A percentile compares a stretch with the other conserved stretches of the same genome.
These are phyloP conservation scores for Heliosperma pusillum DNA, from an alignment of 148 eudicot species.

Conservation along the genomic window DNA sequence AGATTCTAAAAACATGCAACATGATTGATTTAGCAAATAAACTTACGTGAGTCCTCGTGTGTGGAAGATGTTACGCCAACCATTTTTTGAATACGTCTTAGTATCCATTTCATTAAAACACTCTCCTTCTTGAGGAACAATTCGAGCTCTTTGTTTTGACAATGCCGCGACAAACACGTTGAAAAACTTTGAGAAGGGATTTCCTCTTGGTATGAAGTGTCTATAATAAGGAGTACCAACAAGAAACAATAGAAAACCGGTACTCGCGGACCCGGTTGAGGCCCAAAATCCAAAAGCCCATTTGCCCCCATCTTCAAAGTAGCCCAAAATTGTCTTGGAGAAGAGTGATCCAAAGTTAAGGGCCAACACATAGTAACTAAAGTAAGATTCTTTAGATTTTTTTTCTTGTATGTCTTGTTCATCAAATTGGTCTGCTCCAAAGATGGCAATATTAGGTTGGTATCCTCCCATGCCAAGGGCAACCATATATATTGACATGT, in stretches of 20 bases:
- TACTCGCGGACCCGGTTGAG: conserved; percentile 45
- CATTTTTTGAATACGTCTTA: conserved; percentile 21
- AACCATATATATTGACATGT: conserved; percentile 54
- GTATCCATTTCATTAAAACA: conserved; percentile 38
- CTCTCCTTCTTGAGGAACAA: conserved; percentile 34
- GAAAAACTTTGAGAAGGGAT: conserved; percentile 52
- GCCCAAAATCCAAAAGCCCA: conserved; percentile 70
- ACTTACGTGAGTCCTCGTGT: no score
- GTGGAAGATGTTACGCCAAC: no score
- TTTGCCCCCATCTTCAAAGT: conserved; percentile 56
- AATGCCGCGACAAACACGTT: conserved; percentile 54
- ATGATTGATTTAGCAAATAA: no score
- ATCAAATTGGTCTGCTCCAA: conserved; percentile 79
- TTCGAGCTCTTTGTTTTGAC: conserved; percentile 37
- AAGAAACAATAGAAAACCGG: conserved; percentile 47
- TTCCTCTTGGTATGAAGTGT: conserved; percentile 51
- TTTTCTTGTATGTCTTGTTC: conserved; percentile 52
- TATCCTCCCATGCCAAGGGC: conserved; percentile 83
- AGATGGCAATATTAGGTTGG: conserved; percentile 76
- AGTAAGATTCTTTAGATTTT: conserved; percentile 54
- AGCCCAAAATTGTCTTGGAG: conserved; percentile 66
- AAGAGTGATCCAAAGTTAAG: conserved; percentile 66
- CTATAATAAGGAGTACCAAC: conserved; percentile 57
- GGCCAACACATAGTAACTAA: conserved; percentile 71
- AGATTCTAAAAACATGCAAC: no score